Evolutionary conservation across 1,284 basidiomycete genomes (phyloP).

Genomic region (Ustilago shanxiensis): DNA sequence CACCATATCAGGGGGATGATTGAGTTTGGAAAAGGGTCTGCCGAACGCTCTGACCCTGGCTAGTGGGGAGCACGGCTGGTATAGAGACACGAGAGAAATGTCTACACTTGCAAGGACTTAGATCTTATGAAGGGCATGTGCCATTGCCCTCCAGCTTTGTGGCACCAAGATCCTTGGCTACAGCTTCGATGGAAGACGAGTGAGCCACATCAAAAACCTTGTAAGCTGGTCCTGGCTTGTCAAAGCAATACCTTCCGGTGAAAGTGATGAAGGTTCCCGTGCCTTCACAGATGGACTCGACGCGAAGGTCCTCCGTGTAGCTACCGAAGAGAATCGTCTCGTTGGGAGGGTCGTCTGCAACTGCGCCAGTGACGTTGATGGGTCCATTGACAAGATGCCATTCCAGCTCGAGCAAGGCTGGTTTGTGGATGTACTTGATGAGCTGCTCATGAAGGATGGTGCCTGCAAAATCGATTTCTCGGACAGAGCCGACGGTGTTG

Average conservation of each 20-base stretch:
- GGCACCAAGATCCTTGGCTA: conserved; percentile 24
- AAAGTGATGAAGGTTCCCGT: conserved; percentile 36
- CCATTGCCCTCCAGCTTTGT: conserved; percentile 29
- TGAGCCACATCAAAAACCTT: conserved; percentile 39
- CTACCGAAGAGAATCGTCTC: conserved; percentile 32
- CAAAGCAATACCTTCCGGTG: conserved; percentile 36
- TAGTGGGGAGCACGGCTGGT: not conserved
- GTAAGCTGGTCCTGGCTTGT: conserved; percentile 35
- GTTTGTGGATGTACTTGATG: conserved; percentile 30
- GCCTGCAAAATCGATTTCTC: conserved; percentile 35
- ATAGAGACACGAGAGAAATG: too few relatives aligned
- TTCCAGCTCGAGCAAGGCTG: conserved; percentile 31
- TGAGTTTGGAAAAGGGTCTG: too few relatives aligned
- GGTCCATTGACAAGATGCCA: conserved; percentile 40
- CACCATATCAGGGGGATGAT: too few relatives aligned
- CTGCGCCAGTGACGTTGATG: conserved; percentile 38
- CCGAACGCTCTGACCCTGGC: too few relatives aligned
- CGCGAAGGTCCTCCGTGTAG: conserved; percentile 34
- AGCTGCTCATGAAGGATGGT: conserved; percentile 39
- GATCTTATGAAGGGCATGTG: conserved; percentile 23
- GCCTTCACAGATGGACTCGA: conserved; percentile 33
- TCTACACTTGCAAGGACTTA: too few relatives aligned
- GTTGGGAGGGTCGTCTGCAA: conserved; percentile 30
- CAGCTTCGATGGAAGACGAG: conserved; percentile 26
- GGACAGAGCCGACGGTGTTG: conserved; percentile 32